A percentile compares a stretch with the other conserved stretches of the same genome.
These are phyloP conservation scores for Corinectria fuckeliana DNA, from an alignment of 2,329 filamentous ascomycete genomes.

Conservation along the genomic window DNA sequence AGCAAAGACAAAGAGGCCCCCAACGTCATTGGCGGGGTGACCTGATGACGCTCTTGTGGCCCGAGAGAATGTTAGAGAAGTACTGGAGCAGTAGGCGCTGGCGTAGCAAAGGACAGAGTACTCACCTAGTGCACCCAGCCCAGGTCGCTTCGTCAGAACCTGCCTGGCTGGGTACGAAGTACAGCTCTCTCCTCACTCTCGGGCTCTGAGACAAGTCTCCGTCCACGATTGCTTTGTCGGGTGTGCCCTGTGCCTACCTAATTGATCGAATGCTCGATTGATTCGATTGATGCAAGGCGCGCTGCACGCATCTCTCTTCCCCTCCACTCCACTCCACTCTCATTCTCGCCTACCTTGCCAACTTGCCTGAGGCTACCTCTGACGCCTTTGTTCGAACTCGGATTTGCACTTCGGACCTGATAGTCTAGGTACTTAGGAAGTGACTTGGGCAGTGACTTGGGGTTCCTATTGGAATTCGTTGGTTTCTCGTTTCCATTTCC, in stretches of 20 bases:
- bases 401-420: slow-evolving; percentile 2
- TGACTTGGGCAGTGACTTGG: slow-evolving; percentile 5
- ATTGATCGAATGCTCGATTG: slow-evolving; percentile 13
- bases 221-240: background rate
- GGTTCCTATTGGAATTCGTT: slow-evolving; percentile 1
- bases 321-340: slow-evolving; percentile 12
- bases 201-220: background rate
- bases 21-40: slow-evolving; percentile 43
- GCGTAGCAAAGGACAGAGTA: background rate
- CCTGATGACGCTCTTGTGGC: slow-evolving; percentile 23
- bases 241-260: background rate
- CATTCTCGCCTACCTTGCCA: background rate
- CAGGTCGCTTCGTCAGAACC: slow-evolving; percentile 2
- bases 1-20: slow-evolving; percentile 15
- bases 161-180: background rate
- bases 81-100: background rate
- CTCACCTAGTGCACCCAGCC: background rate
- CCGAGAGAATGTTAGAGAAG: background rate
- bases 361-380: background rate
- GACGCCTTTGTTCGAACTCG: slow-evolving; percentile 12
- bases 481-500: slow-evolving; percentile 8
- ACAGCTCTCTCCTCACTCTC: background rate
- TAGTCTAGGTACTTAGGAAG: slow-evolving; percentile 1
- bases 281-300: slow-evolving; percentile 20
- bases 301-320: slow-evolving; percentile 14